These are phyloP conservation scores for Ophiocordyceps robertsii DNA, from an alignment of 2,329 filamentous ascomycete species.

Conservation along the genomic window DNA sequence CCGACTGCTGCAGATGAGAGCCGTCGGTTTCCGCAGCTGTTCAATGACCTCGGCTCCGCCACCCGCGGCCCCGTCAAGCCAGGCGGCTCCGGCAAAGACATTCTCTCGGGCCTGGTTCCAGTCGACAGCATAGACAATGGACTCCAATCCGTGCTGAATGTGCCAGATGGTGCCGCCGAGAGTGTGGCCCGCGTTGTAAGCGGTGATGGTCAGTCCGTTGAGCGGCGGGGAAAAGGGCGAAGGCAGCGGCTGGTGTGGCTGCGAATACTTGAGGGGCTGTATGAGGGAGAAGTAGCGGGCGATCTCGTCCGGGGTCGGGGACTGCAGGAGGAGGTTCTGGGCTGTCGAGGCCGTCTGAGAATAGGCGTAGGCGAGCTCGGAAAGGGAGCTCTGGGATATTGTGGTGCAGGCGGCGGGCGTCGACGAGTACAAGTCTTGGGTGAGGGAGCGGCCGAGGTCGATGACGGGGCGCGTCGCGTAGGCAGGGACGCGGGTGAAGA, in stretches of 20 bases:
- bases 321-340: conserved; percentile 46
- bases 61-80: conserved; percentile 70
- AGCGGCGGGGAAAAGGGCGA: conserved; percentile 81
- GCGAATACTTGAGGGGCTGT: conserved; percentile 89
- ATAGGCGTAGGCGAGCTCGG: conserved; percentile 44
- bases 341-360: conserved; percentile 33
- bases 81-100: conserved; percentile 83
- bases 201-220: conserved; percentile 85
- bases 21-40: conserved; percentile 83
- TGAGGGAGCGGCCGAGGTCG: conserved; percentile 75
- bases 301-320: conserved; percentile 79
- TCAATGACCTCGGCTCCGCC: conserved; percentile 87
- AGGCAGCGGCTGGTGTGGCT: conserved; percentile 79
- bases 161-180: conserved; percentile 98
- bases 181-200: conserved; percentile 92
- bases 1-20: conserved; percentile 80
- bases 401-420: conserved; percentile 78
- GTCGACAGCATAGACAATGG: conserved; percentile 92
- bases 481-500: conserved; percentile 82
- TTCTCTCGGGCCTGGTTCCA: conserved; percentile 98
- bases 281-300: conserved; percentile 83
- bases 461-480: conserved; percentile 93
- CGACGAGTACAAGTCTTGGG: conserved; percentile 86
- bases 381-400: conserved; percentile 60
- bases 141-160: conserved; percentile 91